Percentiles rank a stretch among this genome's conserved stretches.
Conservation (phyloP, 495 filamentous ascomycete species). For the Penicillium ochrochloron region DNA sequence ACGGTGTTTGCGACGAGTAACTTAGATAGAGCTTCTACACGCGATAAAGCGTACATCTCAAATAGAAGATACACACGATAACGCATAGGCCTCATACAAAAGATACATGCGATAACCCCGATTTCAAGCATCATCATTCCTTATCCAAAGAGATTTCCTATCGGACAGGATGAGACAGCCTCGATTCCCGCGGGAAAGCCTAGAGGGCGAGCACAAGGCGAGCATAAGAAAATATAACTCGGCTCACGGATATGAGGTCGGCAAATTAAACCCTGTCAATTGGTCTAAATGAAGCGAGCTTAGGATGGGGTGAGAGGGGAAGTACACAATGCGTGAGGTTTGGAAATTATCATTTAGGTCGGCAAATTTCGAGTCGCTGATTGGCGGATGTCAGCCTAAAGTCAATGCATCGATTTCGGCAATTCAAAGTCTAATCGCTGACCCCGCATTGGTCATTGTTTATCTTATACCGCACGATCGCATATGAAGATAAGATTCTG, state of each 20-base stretch:
- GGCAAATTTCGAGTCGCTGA: not conserved
- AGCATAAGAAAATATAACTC: too few relatives aligned
- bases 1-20: not conserved
- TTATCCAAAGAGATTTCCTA: not conserved
- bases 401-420: not conserved
- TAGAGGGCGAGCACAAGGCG: not conserved
- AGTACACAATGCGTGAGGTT: not conserved
- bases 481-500: not conserved
- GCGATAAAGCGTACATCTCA: not conserved
- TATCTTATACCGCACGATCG: slow-evolving; percentile 4
- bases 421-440: slow-evolving; percentile 2
- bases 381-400: not conserved
- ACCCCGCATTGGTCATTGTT: slow-evolving; percentile 2
- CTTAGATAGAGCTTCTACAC: not conserved
- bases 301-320: not conserved
- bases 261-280: not conserved
- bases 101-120: too few relatives aligned
- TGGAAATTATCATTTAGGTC: not conserved
- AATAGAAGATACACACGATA: too few relatives aligned
- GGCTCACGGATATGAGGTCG: not conserved
- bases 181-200: slow-evolving; percentile 8
- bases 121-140: not conserved
- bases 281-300: not conserved
- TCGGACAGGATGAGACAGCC: not conserved
- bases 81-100: too few relatives aligned